These are phyloP conservation scores for Neurospora tetraspora DNA, from an alignment of 495 filamentous ascomycete genomes.

Conservation along the genomic window DNA sequence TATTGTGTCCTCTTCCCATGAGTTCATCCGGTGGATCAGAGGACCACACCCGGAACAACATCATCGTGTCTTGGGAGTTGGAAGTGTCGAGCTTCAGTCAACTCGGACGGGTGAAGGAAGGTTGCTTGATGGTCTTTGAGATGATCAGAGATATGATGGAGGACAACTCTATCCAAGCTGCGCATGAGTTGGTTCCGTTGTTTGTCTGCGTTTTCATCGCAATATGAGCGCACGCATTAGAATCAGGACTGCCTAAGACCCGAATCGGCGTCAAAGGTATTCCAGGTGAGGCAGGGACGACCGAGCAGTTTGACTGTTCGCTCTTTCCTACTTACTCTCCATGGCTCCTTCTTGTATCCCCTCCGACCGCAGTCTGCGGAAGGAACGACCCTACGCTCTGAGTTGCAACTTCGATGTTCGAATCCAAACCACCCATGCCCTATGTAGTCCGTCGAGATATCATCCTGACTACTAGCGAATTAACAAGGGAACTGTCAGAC, in stretches of 20 bases:
- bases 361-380: not conserved
- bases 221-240: not conserved
- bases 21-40: not conserved
- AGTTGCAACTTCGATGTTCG: not conserved
- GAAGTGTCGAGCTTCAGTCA: not conserved
- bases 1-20: not conserved
- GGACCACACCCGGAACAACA: not conserved
- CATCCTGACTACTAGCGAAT: not conserved
- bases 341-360: not conserved
- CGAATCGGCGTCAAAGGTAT: not conserved
- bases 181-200: not conserved
- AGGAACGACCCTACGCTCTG: not conserved
- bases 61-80: not conserved
- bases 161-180: not conserved
- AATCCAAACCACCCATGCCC: not conserved
- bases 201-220: not conserved
- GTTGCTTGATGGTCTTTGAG: not conserved
- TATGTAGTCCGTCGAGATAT: not conserved
- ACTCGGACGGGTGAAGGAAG: not conserved
- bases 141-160: not conserved
- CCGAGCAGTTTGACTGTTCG: not conserved
- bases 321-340: not conserved
- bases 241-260: not conserved
- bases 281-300: not conserved
- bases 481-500: not conserved